Evolutionary conservation across 805 yeast genomes (phyloP).

Genomic region (Nakazawaea ishiwadae): DNA sequence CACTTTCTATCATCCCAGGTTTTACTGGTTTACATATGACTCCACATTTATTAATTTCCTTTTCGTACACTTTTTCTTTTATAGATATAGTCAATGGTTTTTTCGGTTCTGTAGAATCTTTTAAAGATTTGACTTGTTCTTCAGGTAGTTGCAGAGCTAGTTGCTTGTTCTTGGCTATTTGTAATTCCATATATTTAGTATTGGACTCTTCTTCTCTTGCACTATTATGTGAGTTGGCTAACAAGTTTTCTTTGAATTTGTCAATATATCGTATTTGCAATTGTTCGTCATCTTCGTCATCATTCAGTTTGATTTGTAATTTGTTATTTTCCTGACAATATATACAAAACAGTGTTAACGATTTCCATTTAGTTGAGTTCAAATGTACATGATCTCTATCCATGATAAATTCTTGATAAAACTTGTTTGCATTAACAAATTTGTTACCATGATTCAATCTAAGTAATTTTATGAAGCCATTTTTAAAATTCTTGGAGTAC

Average conservation of each 20-base stretch:
- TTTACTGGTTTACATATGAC: conserved; percentile 22
- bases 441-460: conserved; percentile 77
- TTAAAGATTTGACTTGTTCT: conserved; percentile 2
- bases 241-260: conserved; percentile 45
- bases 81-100: conserved; percentile 2
- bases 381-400: conserved; percentile 84
- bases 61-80: conserved; percentile 8
- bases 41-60: conserved; percentile 25
- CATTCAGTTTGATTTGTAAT: conserved; percentile 45
- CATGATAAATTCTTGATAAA: conserved; percentile 84
- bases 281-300: conserved; percentile 30
- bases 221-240: too few relatives aligned
- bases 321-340: conserved; percentile 53
- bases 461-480: conserved; percentile 60
- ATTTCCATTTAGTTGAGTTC: conserved; percentile 81
- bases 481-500: conserved; percentile 55
- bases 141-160: conserved; percentile 2
- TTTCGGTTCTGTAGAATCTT: background rate
- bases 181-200: conserved; percentile 44
- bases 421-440: conserved; percentile 71
- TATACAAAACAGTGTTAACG: conserved; percentile 63
- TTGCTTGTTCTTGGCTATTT: conserved; percentile 42
- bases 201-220: too few relatives aligned
- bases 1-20: background rate
- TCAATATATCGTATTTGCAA: conserved; percentile 48